Conservation (phyloP, 495 filamentous ascomycete genomes). For the Podospora tetraspora region DNA sequence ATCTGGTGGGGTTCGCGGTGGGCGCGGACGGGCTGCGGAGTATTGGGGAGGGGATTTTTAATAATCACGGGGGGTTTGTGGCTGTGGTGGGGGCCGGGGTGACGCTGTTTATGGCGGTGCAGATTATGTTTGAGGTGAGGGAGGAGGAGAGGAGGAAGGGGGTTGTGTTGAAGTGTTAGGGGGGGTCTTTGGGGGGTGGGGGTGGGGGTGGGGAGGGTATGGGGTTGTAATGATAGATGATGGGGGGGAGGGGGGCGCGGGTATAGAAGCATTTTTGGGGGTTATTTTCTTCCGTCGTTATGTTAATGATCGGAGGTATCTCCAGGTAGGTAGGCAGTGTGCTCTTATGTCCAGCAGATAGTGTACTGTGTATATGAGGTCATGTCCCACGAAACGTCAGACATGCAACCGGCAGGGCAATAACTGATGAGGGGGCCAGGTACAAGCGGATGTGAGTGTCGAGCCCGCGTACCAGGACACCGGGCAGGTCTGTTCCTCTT, state of each 20-base stretch:
- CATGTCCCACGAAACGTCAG: not conserved
- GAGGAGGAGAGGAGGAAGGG: slow-evolving; percentile 77
- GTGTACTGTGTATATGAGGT: not conserved
- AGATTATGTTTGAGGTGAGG: slow-evolving; percentile 95
- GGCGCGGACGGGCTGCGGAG: slow-evolving; percentile 81
- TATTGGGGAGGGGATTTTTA: slow-evolving; percentile 67
- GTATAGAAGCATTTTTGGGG: not conserved
- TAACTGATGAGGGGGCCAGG: not conserved
- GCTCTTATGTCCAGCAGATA: not conserved
- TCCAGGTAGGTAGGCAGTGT: not conserved
- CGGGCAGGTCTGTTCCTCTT: not conserved
- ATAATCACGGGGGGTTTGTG: slow-evolving; percentile 55
- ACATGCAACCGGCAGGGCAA: not conserved
- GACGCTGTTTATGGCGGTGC: slow-evolving; percentile 75
- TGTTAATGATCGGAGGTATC: not conserved
- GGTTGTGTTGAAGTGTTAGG: slow-evolving; percentile 77
- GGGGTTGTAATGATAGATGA: not conserved
- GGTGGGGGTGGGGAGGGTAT: no score
- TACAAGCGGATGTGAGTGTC: not conserved
- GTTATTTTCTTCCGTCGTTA: not conserved
- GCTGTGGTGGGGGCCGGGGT: slow-evolving; percentile 67
- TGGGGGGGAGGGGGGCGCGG: no score
- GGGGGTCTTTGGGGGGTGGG: not conserved
- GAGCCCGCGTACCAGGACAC: not conserved
- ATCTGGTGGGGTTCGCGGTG: slow-evolving; percentile 90